Conservation (phyloP, 2,329 filamentous ascomycete genomes). For the Lithohypha guttulata region DNA sequence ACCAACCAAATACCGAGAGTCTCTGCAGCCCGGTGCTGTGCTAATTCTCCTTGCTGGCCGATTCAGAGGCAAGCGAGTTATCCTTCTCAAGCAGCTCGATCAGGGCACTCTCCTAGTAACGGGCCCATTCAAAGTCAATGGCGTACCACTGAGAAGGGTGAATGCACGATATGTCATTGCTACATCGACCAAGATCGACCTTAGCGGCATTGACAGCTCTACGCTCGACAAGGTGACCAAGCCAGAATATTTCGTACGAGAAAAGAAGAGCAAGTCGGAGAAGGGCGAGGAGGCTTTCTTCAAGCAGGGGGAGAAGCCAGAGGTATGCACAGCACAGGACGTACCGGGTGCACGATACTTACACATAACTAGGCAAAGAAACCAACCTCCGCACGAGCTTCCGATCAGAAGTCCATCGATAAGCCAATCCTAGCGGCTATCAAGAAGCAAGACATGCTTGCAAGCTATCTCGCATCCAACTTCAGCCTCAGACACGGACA, state of each 20-base stretch:
- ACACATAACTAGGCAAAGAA: conserved; percentile 75
- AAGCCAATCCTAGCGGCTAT: conserved; percentile 89
- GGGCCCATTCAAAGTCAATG: conserved; percentile 99
- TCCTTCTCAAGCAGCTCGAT: conserved; percentile 94
- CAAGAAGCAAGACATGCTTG: conserved; percentile 95
- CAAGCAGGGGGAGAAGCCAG: conserved; percentile 95
- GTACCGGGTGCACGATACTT: conserved; percentile 23
- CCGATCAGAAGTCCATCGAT: conserved; percentile 97
- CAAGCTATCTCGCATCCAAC: conserved; percentile 84
- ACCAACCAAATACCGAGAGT: conserved; percentile 73
- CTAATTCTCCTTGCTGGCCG: conserved; percentile 98
- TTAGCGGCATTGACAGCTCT: conserved; percentile 66
- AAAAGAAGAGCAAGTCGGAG: conserved; percentile 87
- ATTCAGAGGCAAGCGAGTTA: conserved; percentile 99
- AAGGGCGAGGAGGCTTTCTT: conserved; percentile 97
- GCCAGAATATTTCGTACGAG: conserved; percentile 89
- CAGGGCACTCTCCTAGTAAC: conserved; percentile 98
- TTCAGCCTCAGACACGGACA: conserved; percentile 99
- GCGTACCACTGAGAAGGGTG: conserved; percentile 81
- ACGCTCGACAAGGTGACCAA: conserved; percentile 73
- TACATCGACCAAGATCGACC: conserved; percentile 41
- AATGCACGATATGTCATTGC: conserved; percentile 42
- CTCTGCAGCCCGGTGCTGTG: conserved; percentile 87
- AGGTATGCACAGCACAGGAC: conserved; percentile 51
- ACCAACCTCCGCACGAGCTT: conserved; percentile 78